Conservation (phyloP, 2,329 filamentous ascomycete genomes). For the Trematosphaeria pertusa region DNA sequence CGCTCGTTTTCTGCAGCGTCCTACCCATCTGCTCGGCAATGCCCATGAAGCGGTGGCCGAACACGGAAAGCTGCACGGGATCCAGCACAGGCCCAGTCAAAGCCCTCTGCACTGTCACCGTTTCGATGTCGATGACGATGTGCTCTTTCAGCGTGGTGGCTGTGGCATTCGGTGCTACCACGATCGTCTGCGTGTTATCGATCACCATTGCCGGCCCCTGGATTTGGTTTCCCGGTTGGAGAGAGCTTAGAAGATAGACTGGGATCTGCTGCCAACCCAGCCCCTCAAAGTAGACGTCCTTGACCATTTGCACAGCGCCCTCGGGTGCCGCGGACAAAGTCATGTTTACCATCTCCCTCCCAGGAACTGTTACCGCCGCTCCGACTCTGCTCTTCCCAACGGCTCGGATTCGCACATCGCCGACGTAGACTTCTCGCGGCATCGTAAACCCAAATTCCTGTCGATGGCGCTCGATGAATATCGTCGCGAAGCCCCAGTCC, state of each 20-base stretch:
- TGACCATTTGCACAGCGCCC: too few species aligned
- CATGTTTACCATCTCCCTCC: too few species aligned
- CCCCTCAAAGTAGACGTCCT: too few species aligned
- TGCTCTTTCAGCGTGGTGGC: constrained; percentile 81
- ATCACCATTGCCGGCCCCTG: constrained; percentile 81
- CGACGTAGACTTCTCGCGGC: constrained; percentile 80
- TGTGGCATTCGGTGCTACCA: constrained; percentile 76
- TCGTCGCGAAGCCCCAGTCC: constrained; percentile 81
- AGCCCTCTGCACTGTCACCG: background rate
- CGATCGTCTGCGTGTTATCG: constrained; percentile 85
- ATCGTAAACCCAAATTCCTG: constrained; percentile 90
- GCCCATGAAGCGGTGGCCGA: constrained; percentile 33
- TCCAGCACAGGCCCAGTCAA: constrained; percentile 10
- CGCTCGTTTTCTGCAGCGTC: constrained; percentile 29
- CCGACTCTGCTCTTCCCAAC: background rate
- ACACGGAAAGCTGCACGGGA: constrained; percentile 20
- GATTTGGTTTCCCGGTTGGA: constrained; percentile 52
- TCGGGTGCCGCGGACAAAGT: too few species aligned
- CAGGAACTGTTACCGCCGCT: background rate
- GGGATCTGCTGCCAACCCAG: constrained; percentile 56
- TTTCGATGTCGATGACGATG: constrained; percentile 71
- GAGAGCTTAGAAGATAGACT: constrained; percentile 53
- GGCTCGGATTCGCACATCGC: constrained; percentile 81
- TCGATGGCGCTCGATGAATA: constrained; percentile 81
- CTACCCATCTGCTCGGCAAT: constrained; percentile 36